A percentile compares a stretch with the other conserved stretches of the same genome.
phyloP scores from a whole-genome alignment of 306 rosid species.

The Rosa rugosa region DNA sequence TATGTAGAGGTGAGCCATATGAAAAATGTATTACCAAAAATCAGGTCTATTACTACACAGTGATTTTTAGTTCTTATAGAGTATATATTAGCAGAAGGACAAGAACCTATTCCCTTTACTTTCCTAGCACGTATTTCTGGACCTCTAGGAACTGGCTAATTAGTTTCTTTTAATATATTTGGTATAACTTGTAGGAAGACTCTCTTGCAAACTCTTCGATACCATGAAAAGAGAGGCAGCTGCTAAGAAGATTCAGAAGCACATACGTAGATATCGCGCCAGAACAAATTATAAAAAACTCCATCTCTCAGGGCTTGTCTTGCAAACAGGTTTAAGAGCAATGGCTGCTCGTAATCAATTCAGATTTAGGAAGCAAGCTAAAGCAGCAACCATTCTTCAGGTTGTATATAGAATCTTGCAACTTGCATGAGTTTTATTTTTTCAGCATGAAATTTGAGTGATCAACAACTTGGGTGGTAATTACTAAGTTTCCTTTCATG shows the following conservation, averaged over 20 bases:
- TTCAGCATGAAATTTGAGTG: neutral
- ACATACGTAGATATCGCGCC: constrained; percentile 56
- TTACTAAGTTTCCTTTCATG: neutral
- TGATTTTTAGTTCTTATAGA: neutral
- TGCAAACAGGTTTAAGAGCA: constrained; percentile 91
- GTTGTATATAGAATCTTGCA: constrained; percentile 39
- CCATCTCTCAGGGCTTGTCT: constrained; percentile 55
- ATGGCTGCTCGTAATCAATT: constrained; percentile 74
- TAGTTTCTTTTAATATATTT: neutral
- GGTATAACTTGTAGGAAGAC: constrained; percentile 61
- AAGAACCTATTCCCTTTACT: neutral
- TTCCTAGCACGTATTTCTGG: neutral
- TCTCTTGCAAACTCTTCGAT: constrained; percentile 72
- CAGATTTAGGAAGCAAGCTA: constrained; percentile 64
- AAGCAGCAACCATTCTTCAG: constrained; percentile 78
- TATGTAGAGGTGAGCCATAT: constrained; percentile 79
- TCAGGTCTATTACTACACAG: constrained; percentile 23
- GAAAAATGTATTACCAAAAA: constrained; percentile 19
- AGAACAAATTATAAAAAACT: constrained; percentile 58
- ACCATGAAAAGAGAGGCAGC: constrained; percentile 69
- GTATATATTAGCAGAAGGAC: neutral
- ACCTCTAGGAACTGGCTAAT: neutral
- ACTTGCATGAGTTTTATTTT: constrained; percentile 18
- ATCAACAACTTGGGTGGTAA: neutral
- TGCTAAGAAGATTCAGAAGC: constrained; percentile 80